Evolutionary conservation across 331 rosid species (phyloP).

Genomic region (Quercus tomentella): DNA sequence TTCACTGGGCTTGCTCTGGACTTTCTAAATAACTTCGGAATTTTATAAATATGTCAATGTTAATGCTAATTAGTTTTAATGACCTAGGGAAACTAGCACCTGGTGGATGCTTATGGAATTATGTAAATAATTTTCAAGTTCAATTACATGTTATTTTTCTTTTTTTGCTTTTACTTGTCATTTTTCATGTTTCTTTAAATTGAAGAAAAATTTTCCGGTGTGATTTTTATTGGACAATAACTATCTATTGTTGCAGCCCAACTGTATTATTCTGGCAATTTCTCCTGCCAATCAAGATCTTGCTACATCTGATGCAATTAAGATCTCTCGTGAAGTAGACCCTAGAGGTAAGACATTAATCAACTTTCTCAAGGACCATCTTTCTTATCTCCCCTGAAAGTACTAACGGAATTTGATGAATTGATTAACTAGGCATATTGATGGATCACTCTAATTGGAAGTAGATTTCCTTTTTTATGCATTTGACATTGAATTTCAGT

Average conservation of each 20-base stretch:
- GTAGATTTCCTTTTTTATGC: not conserved
- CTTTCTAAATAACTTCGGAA: not conserved
- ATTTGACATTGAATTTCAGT: not conserved
- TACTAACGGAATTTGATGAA: not conserved
- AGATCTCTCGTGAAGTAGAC: constrained; percentile 52
- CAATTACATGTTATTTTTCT: not conserved
- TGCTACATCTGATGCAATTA: constrained; percentile 56
- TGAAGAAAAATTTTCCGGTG: not conserved
- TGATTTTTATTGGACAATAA: not conserved
- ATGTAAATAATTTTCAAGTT: not conserved
- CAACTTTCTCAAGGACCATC: not conserved
- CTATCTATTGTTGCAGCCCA: constrained; percentile 36
- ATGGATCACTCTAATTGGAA: not conserved
- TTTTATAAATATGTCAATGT: constrained; percentile 7
- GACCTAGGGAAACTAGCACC: not conserved
- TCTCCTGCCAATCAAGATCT: constrained; percentile 60
- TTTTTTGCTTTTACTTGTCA: not conserved
- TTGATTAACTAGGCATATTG: not conserved
- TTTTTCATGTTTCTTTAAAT: not conserved
- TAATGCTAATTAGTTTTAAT: not conserved
- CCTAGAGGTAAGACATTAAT: constrained; percentile 33
- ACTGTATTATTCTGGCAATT: constrained; percentile 50
- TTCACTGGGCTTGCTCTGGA: constrained; percentile 13
- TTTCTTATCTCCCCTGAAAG: not conserved
- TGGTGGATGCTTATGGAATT: not conserved